Conservation (phyloP, 768 basidiomycete species). For the Kondoa subrosea region DNA sequence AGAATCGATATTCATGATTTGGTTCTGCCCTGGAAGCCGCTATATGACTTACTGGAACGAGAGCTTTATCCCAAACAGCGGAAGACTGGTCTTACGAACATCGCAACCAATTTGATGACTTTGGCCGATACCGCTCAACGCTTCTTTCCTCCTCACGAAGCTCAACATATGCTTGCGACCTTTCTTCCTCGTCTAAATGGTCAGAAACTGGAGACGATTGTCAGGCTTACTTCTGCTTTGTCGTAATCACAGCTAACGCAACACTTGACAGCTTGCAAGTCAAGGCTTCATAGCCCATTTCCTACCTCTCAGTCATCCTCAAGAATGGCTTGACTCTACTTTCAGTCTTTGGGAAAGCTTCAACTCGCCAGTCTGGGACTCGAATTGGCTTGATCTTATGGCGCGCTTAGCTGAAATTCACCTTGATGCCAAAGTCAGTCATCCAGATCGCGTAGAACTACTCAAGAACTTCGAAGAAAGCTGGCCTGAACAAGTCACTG, state of each 20-base stretch:
- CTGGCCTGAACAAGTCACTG: not conserved
- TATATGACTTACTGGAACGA: constrained; percentile 51
- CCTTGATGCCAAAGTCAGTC: constrained; percentile 55
- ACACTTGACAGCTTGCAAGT: constrained; percentile 41
- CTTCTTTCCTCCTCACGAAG: constrained; percentile 77
- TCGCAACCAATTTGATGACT: constrained; percentile 33
- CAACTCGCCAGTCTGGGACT: constrained; percentile 77
- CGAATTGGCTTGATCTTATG: constrained; percentile 71
- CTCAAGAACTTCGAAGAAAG: constrained; percentile 21
- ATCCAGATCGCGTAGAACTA: constrained; percentile 49
- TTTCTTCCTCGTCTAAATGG: constrained; percentile 67
- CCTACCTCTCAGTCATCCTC: constrained; percentile 66
- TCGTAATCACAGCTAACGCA: not conserved
- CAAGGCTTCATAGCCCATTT: constrained; percentile 76
- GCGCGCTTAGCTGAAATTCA: constrained; percentile 62
- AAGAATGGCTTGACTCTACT: constrained; percentile 55
- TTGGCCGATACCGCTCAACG: constrained; percentile 41
- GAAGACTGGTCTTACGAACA: constrained; percentile 34
- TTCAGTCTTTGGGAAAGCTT: constrained; percentile 76
- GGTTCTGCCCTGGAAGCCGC: constrained; percentile 64
- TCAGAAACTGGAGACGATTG: constrained; percentile 48
- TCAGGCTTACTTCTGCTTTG: not conserved
- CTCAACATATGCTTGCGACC: constrained; percentile 69
- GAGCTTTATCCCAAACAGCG: constrained; percentile 52
- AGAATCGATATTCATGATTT: constrained; percentile 61